Evolutionary conservation across 306 rosid species (phyloP), one percentile per base, ranked within the genome.

Genomic region (Citrullus colocynthis): DNA sequence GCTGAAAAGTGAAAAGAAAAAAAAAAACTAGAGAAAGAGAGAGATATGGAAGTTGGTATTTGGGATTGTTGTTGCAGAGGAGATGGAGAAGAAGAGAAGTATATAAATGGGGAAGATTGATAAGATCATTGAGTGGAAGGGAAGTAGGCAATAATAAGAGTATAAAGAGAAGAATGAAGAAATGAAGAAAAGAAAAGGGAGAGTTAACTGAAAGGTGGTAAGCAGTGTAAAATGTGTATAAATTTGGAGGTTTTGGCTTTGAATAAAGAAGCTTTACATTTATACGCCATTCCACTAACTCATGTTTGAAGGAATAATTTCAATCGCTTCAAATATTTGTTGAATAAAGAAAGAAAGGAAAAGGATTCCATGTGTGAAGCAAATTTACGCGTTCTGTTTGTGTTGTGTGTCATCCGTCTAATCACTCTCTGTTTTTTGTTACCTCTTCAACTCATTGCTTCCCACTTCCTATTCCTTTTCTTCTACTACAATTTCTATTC

Each of bases 261-360:
- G 90, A 59, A 67, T 82, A 91, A 91, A 90, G 97, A 83, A 62
- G 54, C 97, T 91, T 91, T 90, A 77, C 15, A 85, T 85, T 88
- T 90, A 71, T 71, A 72, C 77, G 49, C 86, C 82, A 83, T 97
- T 87, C 96, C 91, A 91, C 92, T 80, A 79, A 66, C 55, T 51
- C 74, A 34, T 78, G 84, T 61, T 72, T 67, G 5, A 9, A 52
- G 4, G 77, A 74, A 74, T 52, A 74, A 52, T 74, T 51, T 73
- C 28, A 15, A 72, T 72, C 77, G 14, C 44, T 49, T 73, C 61
- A 52, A 72, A 30, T 12, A 72, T 55, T 49, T 41, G 73, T 37
- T 45, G 0, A 44, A 28, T 69, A 10, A 6, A 69, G 16, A 48
- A 48, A 48, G 9, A 42, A 42, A n/a, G 0, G 16, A 52, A 52